Base-by-base conservation (phyloP, 2,329 filamentous ascomycete species). In the Xylaria arbuscula region DNA sequence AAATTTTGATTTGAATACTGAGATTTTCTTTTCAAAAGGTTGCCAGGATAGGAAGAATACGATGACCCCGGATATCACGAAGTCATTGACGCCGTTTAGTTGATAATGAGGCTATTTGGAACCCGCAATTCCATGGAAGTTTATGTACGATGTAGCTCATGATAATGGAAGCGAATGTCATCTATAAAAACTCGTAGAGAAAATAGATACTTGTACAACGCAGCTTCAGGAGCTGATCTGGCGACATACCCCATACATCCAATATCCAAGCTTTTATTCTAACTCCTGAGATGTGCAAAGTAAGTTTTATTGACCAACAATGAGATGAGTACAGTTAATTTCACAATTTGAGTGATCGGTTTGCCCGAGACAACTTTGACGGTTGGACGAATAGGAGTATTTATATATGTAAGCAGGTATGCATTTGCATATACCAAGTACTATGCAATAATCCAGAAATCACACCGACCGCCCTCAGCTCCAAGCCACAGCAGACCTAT, bases 11-110 rank as follows among this genome's bases (percentile, higher is more conserved):
- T 13, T n/a, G 24, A 8, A 32, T 17, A 53, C 5, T 13, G 13
- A 53, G 13, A 24, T 1, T 17, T n/a, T 17, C 48, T 32, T 2
- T 10, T 53, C 48, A 32, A 9, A 2, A 17, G 32, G 13, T n/a
- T 53, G 9, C 11, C 13, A 17, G 48, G 32, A 32, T 13, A 32
- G 13, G 24, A 17, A 53, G 13, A n/a, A 34, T 34, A 28, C 5
- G 28, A 53, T 8, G 3, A 53, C 48, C 7, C 22, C 6, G 4
- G 17, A 8, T 3, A 17, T 17, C 32, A 34, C 15, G 9, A 10
- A 53, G 94, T 87, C 91, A 93, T 47, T 71, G n/a, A 63, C 7
- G n/a, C 54, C 15, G 19, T 24, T 36, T 61, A 53, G 45, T 57
- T 19, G n/a, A 42, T 45, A 40, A 17, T 15, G 11, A 51, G 40